A percentile compares a stretch with the other conserved stretches of the same genome.
phyloP scores from a whole-genome alignment of 345 rosid species.

The Hibiscus mutabilis region DNA sequence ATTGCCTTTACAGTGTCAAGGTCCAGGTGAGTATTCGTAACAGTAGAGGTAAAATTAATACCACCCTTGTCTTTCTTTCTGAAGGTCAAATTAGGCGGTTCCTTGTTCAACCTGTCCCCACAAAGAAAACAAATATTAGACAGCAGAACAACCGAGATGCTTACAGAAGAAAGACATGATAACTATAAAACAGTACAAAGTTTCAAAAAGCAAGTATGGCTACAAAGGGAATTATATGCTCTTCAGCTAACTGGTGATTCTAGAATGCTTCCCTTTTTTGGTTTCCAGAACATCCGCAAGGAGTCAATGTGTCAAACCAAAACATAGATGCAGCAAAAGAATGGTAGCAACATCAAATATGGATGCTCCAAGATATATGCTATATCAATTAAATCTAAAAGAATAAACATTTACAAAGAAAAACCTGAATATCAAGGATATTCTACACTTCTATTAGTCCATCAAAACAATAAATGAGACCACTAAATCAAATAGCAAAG shows the following conservation, averaged over 20 bases:
- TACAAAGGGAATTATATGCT: background rate
- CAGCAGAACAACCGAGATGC: background rate
- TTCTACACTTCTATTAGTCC: background rate
- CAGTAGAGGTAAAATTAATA: constrained; percentile 82
- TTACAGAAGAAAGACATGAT: background rate
- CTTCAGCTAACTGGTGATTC: background rate
- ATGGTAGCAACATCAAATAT: background rate
- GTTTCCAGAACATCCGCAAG: background rate
- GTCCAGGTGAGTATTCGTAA: constrained; percentile 78
- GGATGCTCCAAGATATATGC: background rate
- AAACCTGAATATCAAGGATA: background rate
- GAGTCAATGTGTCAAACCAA: background rate
- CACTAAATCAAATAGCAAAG: background rate
- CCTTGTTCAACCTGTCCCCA: constrained; percentile 79
- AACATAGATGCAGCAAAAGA: background rate
- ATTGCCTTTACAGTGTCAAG: constrained; percentile 93
- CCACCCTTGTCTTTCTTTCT: constrained; percentile 99
- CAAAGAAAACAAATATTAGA: constrained; percentile 1
- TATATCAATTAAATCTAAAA: background rate
- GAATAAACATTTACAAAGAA: background rate
- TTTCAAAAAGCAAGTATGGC: background rate
- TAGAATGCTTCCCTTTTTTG: background rate
- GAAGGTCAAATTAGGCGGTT: constrained; percentile 97
- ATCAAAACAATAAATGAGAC: background rate
- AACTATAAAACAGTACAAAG: background rate